A percentile compares a stretch with the other conserved stretches of the same genome.
Evolutionary conservation across 768 basidiomycete genomes (phyloP).

Genomic region (Suillus plorans): DNA sequence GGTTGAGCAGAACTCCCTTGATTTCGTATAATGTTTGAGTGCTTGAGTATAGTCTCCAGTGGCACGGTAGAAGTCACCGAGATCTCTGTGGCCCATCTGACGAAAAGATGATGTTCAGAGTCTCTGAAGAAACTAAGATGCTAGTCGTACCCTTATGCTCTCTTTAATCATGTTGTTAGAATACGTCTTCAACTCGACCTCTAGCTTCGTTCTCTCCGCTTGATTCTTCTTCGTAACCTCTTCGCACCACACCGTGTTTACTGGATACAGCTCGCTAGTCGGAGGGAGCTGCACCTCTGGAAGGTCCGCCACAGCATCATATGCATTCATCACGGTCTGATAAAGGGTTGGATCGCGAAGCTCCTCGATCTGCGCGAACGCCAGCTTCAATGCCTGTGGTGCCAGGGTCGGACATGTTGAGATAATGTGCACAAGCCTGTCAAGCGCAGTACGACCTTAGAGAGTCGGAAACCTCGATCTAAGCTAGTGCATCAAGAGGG

Average conservation of each 20-base stretch:
- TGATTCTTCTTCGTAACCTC: slow-evolving; percentile 62
- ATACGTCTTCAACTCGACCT: slow-evolving; percentile 94
- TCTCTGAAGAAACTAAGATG: background rate
- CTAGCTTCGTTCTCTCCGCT: slow-evolving; percentile 79
- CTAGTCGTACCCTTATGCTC: slow-evolving; percentile 76
- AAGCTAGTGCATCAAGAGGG: background rate
- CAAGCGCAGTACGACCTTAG: slow-evolving; percentile 73
- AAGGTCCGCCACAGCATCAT: slow-evolving; percentile 44
- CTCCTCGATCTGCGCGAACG: slow-evolving; percentile 60
- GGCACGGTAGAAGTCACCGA: slow-evolving; percentile 76
- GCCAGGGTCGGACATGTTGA: slow-evolving; percentile 65
- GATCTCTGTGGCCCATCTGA: slow-evolving; percentile 89
- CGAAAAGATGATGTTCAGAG: background rate
- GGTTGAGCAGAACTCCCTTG: slow-evolving; percentile 89
- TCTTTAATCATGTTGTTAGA: slow-evolving; percentile 98
- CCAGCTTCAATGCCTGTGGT: slow-evolving; percentile 67
- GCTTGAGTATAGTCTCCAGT: slow-evolving; percentile 71
- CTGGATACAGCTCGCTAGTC: slow-evolving; percentile 43
- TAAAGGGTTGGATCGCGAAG: slow-evolving; percentile 69
- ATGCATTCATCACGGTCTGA: slow-evolving; percentile 49
- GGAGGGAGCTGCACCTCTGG: slow-evolving; percentile 44
- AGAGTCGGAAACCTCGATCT: background rate
- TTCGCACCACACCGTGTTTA: slow-evolving; percentile 76
- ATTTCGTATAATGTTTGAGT: slow-evolving; percentile 85
- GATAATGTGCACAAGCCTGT: slow-evolving; percentile 71